Base-by-base conservation (phyloP, 2,329 filamentous ascomycete genomes). In the Penicillium sp. region DNA sequence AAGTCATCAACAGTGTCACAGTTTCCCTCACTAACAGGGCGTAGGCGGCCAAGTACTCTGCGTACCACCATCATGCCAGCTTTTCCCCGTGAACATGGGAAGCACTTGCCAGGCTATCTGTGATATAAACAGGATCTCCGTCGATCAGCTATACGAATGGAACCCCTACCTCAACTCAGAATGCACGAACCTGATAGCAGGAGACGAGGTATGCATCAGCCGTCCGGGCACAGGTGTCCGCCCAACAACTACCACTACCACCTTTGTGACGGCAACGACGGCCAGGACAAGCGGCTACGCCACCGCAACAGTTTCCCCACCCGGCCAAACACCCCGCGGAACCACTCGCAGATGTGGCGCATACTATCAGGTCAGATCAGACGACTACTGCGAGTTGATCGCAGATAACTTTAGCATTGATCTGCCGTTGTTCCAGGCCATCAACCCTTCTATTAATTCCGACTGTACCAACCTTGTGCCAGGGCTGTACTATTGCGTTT, bases 351-450 rank as follows among this genome's bases (percentile, higher is more conserved):
- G 46, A 38, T 64, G 63, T 38, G 63, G 63, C 9, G 49, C 54
- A 31, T 63, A 54, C 29, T 64, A 64, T 17, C 52, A 57, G 7
- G 60, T 60, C 23, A 44, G 21, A 19, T 2, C n/a, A 11, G 60
- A 56, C 5, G 63, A 64, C 21, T 64, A 58, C 53, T 63, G 63
- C 26, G 56, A 63, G 8, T 49, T 55, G n/a, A 64, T 64, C 13
- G 47, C 53, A 0, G 31, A 57, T n/a, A 47, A 50, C 23, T 62
- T 56, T 30, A 59, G 52, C 23, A 62, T 64, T 17, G 55, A 38
- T 8, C 19, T 58, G n/a, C 30, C 49, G 7, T 46, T 64, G 2
- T 64, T 64, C 35, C 26, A 38, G n/a, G 63, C 53, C 3, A 64
- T 64, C 19, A 64, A 64, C 31, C 63, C 63, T 0, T 49, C 54